A percentile compares a stretch with the other conserved stretches of the same genome.
phyloP scores from a whole-genome alignment of 2,329 filamentous ascomycete genomes.

The Coniochaeta prunicola region DNA sequence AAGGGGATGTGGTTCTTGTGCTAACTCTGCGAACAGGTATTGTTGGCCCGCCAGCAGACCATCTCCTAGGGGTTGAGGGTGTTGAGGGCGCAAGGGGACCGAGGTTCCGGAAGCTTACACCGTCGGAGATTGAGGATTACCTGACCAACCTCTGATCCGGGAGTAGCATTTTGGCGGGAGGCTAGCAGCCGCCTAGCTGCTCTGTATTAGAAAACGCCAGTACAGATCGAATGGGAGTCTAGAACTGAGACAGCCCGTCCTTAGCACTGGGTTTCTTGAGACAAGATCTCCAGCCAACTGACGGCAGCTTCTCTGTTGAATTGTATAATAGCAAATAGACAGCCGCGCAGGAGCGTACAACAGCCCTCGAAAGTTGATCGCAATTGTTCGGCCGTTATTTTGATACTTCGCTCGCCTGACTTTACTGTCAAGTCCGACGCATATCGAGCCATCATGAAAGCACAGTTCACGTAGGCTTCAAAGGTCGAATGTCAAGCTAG shows the following conservation, averaged over 20 bases:
- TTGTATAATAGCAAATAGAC: conserved; percentile 43
- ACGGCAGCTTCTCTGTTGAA: conserved; percentile 13
- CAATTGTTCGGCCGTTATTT: neutral
- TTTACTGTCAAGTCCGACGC: neutral
- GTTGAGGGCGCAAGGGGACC: conserved; percentile 79
- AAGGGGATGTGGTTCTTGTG: neutral
- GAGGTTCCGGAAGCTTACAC: conserved; percentile 87
- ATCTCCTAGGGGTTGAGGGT: conserved; percentile 85
- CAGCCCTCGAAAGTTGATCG: neutral
- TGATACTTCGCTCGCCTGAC: neutral
- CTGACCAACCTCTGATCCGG: conserved; percentile 84
- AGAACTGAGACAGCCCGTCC: neutral
- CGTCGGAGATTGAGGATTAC: conserved; percentile 99
- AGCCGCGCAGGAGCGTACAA: conserved; percentile 24
- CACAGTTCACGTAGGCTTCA: no score
- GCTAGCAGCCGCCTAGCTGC: neutral
- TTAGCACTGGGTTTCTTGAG: conserved; percentile 11
- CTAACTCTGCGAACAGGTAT: conserved; percentile 56
- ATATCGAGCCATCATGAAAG: neutral
- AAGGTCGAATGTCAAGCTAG: no score
- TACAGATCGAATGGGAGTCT: neutral
- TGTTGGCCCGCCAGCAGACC: conserved; percentile 87
- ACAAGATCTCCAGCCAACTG: neutral
- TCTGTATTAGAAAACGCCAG: neutral
- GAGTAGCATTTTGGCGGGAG: neutral